phyloP scores from a whole-genome alignment of 495 filamentous ascomycete genomes.

The Aspergillus hancockii region DNA sequence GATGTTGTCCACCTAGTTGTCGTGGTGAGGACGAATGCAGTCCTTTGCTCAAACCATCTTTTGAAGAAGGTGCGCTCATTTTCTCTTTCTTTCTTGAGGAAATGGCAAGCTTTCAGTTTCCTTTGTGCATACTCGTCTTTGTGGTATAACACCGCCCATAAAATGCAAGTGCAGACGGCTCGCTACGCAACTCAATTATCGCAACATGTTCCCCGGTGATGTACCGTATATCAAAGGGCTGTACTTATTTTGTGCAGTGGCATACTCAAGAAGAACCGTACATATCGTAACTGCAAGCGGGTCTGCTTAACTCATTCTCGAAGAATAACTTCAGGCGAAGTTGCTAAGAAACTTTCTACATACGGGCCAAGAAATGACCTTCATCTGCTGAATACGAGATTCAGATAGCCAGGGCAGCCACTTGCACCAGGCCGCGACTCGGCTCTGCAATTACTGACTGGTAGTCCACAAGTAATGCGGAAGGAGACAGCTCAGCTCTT shows the following conservation, averaged over 20 bases:
- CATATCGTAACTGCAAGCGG: neutral
- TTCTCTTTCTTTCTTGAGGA: neutral
- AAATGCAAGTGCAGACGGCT: neutral
- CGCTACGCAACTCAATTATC: neutral
- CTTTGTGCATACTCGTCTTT: neutral
- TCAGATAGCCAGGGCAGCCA: neutral
- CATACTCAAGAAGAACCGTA: neutral
- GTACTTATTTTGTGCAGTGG: neutral
- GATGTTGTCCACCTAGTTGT: neutral
- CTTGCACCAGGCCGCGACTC: neutral
- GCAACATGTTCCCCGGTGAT: neutral
- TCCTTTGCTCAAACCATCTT: neutral
- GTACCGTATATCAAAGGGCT: neutral
- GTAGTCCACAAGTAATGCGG: neutral
- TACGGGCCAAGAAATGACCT: constrained; percentile 1
- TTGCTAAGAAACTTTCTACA: neutral
- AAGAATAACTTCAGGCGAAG: neutral
- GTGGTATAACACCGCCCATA: neutral
- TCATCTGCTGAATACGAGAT: constrained; percentile 7
- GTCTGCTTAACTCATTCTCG: neutral
- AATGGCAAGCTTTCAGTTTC: neutral
- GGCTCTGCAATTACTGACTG: neutral
- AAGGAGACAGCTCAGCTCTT: constrained; percentile 4
- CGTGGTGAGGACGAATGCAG: neutral
- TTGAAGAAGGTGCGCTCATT: neutral